phyloP scores from a whole-genome alignment of 805 yeast genomes.

The Lipomyces sp. region DNA sequence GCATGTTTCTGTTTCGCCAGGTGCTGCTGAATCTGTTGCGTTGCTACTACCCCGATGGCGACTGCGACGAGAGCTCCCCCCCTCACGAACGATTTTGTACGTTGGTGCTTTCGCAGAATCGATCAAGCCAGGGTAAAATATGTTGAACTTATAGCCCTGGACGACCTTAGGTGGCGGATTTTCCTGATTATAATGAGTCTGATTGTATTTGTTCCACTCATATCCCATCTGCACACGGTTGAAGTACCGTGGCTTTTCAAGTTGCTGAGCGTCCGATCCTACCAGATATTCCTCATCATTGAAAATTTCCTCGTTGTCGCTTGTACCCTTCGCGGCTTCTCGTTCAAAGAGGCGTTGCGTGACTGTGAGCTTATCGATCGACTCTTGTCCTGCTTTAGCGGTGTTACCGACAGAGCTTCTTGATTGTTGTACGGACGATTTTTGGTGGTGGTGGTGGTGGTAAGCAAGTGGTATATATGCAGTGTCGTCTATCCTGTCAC shows the following conservation, averaged over 20 bases:
- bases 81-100: constrained; percentile 33
- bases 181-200: constrained; percentile 37
- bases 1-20: constrained; percentile 32
- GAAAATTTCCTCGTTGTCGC: constrained; percentile 31
- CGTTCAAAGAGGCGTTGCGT: constrained; percentile 11
- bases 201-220: constrained; percentile 41
- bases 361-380: not conserved
- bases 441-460: not conserved
- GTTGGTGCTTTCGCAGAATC: constrained; percentile 34
- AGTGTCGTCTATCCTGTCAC: constrained; percentile 20
- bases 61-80: too few relatives aligned
- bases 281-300: constrained; percentile 28
- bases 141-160: constrained; percentile 40
- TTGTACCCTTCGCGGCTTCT: constrained; percentile 8
- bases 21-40: constrained; percentile 4
- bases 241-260: constrained; percentile 34
- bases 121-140: constrained; percentile 38
- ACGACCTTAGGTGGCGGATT: constrained; percentile 41
- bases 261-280: not conserved
- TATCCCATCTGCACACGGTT: constrained; percentile 38
- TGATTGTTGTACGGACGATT: not conserved
- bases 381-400: not conserved
- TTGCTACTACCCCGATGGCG: too few relatives aligned
- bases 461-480: constrained; percentile 25
- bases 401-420: not conserved